These are phyloP conservation scores for Candida coquimbonensis DNA, from an alignment of 805 yeast genomes.

Conservation along the genomic window DNA sequence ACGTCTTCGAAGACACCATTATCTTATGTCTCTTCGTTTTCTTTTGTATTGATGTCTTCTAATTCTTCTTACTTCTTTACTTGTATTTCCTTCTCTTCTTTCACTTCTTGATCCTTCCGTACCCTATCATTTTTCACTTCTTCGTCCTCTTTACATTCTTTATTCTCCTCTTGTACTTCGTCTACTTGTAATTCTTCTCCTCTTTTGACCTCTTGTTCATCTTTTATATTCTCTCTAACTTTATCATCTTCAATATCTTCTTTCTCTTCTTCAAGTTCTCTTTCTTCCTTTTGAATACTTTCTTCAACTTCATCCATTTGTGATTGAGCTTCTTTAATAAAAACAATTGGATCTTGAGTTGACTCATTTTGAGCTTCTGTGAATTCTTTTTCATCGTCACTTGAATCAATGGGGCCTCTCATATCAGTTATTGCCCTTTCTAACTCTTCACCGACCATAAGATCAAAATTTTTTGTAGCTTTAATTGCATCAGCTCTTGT, in stretches of 20 bases:
- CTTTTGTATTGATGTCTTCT: no score
- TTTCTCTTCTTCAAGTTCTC: not conserved
- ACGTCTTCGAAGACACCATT: no score
- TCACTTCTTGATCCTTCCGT: not conserved
- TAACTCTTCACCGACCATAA: no score
- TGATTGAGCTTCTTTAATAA: no score
- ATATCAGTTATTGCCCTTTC: no score
- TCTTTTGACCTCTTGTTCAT: not conserved
- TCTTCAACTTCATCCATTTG: not conserved
- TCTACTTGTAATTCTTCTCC: not conserved
- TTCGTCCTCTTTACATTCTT: not conserved
- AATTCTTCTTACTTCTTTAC: no score
- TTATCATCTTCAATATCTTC: not conserved
- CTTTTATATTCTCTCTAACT: not conserved
- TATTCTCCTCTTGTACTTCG: not conserved
- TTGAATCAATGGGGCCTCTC: no score
- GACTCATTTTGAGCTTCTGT: not conserved
- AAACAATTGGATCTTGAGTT: not conserved
- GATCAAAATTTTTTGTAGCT: no score
- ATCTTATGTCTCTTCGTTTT: no score
- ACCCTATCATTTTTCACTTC: not conserved
- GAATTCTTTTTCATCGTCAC: not conserved
- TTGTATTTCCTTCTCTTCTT: not conserved
- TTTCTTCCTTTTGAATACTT: not conserved
- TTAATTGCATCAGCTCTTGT: no score